Percentiles rank a stretch among this genome's conserved stretches.
These are phyloP conservation scores for Warburgia ugandensis DNA, from an alignment of 164 flowering plant genomes.

Conservation along the genomic window DNA sequence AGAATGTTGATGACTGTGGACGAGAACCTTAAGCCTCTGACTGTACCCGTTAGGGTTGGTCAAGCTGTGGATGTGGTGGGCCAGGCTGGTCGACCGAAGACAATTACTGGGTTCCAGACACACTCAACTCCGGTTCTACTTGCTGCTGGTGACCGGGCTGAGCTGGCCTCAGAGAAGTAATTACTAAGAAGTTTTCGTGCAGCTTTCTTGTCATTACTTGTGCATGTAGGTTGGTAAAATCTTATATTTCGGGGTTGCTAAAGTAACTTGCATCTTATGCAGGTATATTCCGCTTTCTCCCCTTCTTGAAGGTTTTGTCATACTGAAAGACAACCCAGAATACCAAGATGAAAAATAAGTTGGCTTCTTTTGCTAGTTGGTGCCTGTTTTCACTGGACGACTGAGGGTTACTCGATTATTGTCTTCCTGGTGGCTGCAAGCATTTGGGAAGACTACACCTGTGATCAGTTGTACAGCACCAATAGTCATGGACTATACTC, in stretches of 20 bases:
- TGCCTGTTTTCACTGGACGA: too few species aligned
- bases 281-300: conserved; percentile 84
- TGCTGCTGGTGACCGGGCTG: conserved; percentile 95
- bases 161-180: conserved; percentile 92
- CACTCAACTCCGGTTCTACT: conserved; percentile 96
- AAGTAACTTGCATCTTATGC: conserved; percentile 8
- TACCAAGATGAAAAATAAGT: conserved; percentile 50
- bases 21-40: conserved; percentile 74
- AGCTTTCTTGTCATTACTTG: too few species aligned
- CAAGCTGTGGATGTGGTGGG: conserved; percentile 99
- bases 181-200: too few species aligned
- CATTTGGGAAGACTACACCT: too few species aligned
- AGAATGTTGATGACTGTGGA: conserved; percentile 93
- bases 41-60: conserved; percentile 96
- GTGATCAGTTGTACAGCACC: too few species aligned
- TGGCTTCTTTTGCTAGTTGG: too few species aligned
- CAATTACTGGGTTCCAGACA: conserved; percentile 96
- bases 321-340: conserved; percentile 89
- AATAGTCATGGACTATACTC: too few species aligned
- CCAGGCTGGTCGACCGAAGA: conserved; percentile 96
- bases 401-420: too few species aligned
- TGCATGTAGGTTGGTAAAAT: too few species aligned
- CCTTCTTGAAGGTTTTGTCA: conserved; percentile 91
- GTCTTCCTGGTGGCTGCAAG: too few species aligned
- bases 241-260: not conserved